phyloP scores from a whole-genome alignment of 1,139 yeast species.

The Hansenula lynferdii region DNA sequence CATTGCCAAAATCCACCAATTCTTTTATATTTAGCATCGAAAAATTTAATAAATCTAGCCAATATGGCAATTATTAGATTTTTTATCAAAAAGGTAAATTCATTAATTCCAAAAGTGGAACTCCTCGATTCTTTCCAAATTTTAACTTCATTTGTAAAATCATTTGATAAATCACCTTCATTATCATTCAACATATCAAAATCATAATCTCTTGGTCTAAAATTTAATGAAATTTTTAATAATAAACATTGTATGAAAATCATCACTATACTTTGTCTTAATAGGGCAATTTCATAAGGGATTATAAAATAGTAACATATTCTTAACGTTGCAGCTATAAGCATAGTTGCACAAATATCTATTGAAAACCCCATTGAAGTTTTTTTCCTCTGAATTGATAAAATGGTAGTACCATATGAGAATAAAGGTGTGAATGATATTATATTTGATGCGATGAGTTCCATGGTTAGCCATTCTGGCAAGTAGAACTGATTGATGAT shows the following conservation, averaged over 20 bases:
- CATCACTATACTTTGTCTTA: constrained; percentile 78
- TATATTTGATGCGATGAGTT: constrained; percentile 32
- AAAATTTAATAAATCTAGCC: constrained; percentile 42
- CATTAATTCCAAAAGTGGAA: neutral
- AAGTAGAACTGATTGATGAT: constrained; percentile 39
- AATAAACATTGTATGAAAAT: constrained; percentile 64
- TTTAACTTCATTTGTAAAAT: constrained; percentile 6
- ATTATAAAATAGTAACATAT: constrained; percentile 72
- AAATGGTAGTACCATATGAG: constrained; percentile 81
- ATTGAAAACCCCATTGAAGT: constrained; percentile 78
- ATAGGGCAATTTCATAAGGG: constrained; percentile 72
- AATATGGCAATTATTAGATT: constrained; percentile 16
- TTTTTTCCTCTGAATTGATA: constrained; percentile 56
- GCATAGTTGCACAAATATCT: constrained; percentile 89
- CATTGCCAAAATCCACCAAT: constrained; percentile 84
- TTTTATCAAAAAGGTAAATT: constrained; percentile 10
- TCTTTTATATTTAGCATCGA: constrained; percentile 65
- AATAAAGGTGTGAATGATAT: constrained; percentile 76
- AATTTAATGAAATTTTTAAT: constrained; percentile 56
- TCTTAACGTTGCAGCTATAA: constrained; percentile 69
- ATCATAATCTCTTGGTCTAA: constrained; percentile 39
- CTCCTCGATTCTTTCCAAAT: too few relatives aligned
- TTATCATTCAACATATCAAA: constrained; percentile 25
- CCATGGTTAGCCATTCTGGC: constrained; percentile 40
- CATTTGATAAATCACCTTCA: neutral